A percentile compares a stretch with the other conserved stretches of the same genome.
Conservation (phyloP, 2,329 filamentous ascomycete species). For the Fusarium bulbicola region DNA sequence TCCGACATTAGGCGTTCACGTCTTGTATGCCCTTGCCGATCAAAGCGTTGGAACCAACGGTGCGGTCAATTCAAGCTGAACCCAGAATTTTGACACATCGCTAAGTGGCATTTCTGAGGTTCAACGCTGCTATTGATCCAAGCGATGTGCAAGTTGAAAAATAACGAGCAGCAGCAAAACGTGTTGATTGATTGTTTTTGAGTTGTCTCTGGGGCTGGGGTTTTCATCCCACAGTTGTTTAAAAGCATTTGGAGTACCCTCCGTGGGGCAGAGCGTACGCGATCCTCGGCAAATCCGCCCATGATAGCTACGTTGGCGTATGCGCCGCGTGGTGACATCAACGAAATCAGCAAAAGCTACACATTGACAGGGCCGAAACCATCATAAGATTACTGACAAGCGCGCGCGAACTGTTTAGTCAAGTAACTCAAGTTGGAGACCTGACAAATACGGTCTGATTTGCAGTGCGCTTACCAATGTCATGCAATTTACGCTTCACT, state of each 20-base stretch:
- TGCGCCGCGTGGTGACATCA: neutral
- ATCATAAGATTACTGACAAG: neutral
- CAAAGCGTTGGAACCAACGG: no score
- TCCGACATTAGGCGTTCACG: no score
- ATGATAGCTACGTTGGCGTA: neutral
- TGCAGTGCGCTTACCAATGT: neutral
- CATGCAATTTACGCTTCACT: neutral
- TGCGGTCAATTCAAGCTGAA: no score
- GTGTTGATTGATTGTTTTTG: neutral
- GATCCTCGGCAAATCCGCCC: neutral
- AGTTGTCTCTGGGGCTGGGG: neutral
- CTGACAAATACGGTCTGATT: neutral
- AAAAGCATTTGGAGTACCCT: neutral
- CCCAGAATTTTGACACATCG: no score
- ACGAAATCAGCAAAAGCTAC: neutral
- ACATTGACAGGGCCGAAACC: neutral
- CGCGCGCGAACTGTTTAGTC: neutral
- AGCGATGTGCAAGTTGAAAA: no score
- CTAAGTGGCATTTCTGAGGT: no score
- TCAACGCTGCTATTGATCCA: no score
- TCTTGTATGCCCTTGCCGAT: no score
- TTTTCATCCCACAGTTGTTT: neutral
- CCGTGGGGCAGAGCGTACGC: neutral
- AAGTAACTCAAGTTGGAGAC: neutral
- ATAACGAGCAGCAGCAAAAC: neutral